Percentiles rank a stretch among this genome's conserved stretches.
These are phyloP conservation scores for Punica granatum DNA, from an alignment of 345 rosid species.

Conservation along the genomic window DNA sequence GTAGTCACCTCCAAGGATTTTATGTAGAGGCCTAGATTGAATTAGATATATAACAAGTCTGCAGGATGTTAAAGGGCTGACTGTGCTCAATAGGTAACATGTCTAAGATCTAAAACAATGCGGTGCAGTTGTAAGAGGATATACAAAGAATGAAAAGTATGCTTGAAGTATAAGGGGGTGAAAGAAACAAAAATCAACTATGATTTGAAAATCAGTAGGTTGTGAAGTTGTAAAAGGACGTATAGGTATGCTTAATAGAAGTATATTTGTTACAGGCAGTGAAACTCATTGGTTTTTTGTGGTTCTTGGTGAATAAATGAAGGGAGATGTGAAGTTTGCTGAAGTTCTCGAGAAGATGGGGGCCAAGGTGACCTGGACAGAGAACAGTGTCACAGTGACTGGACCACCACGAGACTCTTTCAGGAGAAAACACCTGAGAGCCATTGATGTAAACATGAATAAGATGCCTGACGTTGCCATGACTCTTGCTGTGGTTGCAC, in stretches of 20 bases:
- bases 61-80: neutral
- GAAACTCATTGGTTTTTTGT: no score
- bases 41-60: neutral
- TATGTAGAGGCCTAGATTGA: neutral
- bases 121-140: neutral
- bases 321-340: conserved; percentile 95
- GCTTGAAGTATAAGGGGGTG: no score
- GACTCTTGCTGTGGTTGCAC: conserved; percentile 97
- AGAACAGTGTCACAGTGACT: conserved; percentile 82
- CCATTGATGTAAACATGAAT: conserved; percentile 94
- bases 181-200: no score
- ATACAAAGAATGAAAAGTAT: no score
- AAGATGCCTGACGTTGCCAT: conserved; percentile 99
- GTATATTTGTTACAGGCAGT: no score
- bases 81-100: neutral
- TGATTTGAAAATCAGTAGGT: neutral
- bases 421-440: conserved; percentile 60
- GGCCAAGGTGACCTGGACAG: conserved; percentile 81
- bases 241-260: no score
- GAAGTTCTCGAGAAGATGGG: conserved; percentile 98
- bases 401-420: conserved; percentile 77
- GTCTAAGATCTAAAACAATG: neutral
- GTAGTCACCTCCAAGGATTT: neutral
- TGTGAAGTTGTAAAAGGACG: no score
- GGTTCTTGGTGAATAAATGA: conserved; percentile 2